Base-by-base conservation (phyloP, 176 grass and related monocot genomes). In the Hordeum vulgare region DNA sequence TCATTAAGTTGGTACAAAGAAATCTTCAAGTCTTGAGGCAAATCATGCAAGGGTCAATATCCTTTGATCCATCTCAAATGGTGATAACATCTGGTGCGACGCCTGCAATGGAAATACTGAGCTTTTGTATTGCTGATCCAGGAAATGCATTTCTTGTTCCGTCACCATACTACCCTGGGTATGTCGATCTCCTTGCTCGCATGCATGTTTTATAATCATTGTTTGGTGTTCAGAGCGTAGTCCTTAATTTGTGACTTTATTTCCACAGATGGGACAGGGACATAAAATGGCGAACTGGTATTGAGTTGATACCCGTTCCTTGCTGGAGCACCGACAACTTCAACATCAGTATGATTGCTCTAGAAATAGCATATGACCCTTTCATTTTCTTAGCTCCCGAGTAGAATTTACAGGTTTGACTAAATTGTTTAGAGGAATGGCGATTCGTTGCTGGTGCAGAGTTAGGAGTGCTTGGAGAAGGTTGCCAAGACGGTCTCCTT, bases 131-230 rank as follows among this genome's bases (percentile, higher is more conserved):
- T n/a, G n/a, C n/a, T n/a, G n/a, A n/a, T n/a, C n/a, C n/a, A n/a
- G n/a, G n/a, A n/a, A n/a, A 95, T 90, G 96, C 93, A 79, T 91
- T 98, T 86, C 96, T 98, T 80, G 96, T 95, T 66, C 90, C 96
- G 56, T 98, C 96, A 83, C 96, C 96, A 70, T 98, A 98, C 84
- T 95, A 98, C 64, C 96, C 93, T 44, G 96, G 93, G 93, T 95
- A 85, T 42, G 24, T 77, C 24, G 77, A 31, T 88, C 18, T 72
- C 49, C 70, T 78, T 10, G 6, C 61, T 39, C 51, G 80, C 8
- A 35, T 64, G 78, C 62, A 58, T 12, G 31, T 65, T n/a, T 62
- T 66, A 0, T 37, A 34, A 49, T 6, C 42, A 47, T 31, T n/a
- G 3, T 57, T 71, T 76, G 17, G 41, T 81, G 8, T 62, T 63